Conservation (phyloP, 495 filamentous ascomycete species). For the Lichina pygmaea region DNA sequence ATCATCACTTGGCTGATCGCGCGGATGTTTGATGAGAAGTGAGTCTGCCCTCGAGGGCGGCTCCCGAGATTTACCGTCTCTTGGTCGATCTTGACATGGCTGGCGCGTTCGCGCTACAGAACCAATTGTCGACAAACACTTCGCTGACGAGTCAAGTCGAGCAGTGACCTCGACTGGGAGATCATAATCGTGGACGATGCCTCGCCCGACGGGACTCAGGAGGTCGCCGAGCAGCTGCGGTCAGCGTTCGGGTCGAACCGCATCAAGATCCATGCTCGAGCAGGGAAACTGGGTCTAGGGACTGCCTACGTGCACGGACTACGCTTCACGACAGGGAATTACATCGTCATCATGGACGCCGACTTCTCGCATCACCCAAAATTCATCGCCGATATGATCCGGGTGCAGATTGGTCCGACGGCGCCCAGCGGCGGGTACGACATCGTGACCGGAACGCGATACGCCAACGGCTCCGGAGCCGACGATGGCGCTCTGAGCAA, state of each 20-base stretch:
- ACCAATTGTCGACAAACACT: background rate
- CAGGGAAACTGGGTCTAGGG: conserved; percentile 85
- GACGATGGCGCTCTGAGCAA: background rate
- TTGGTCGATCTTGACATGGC: background rate
- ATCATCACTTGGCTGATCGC: conserved; percentile 86
- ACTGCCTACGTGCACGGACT: conserved; percentile 94
- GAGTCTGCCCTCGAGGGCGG: conserved; percentile 5
- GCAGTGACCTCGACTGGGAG: conserved; percentile 86
- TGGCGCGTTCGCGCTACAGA: background rate
- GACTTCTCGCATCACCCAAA: conserved; percentile 98
- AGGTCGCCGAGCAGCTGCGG: conserved; percentile 68
- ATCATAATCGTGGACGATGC: conserved; percentile 92
- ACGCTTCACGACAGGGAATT: conserved; percentile 67
- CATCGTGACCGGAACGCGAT: conserved; percentile 89
- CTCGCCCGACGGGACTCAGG: conserved; percentile 85
- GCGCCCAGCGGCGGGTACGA: conserved; percentile 37
- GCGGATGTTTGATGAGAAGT: conserved; percentile 71
- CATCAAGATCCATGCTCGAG: conserved; percentile 61
- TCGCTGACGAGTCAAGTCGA: conserved; percentile 1
- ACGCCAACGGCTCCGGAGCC: conserved; percentile 34
- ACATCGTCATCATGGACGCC: conserved; percentile 98
- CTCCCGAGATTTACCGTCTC: background rate
- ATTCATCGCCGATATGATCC: conserved; percentile 78
- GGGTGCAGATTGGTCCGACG: conserved; percentile 26
- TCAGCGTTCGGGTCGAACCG: conserved; percentile 46